These are phyloP conservation scores for Saksenaea oblongispora DNA, from an alignment of 371 early-diverging fungal genomes.

Conservation along the genomic window DNA sequence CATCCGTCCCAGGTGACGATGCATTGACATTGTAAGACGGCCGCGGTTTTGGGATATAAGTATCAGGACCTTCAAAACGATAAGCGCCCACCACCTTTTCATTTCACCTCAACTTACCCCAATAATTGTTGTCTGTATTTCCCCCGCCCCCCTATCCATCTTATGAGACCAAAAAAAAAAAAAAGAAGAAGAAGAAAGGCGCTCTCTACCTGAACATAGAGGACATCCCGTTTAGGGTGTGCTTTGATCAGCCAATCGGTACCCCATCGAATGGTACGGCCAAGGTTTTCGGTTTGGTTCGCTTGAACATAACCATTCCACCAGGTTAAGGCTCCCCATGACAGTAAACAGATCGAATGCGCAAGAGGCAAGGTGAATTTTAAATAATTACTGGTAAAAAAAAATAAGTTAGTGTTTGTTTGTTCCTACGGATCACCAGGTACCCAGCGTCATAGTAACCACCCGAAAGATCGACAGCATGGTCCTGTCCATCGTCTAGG, in stretches of 20 bases:
- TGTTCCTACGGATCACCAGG: background rate
- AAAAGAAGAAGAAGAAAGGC: no score
- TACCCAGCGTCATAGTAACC: slow-evolving; percentile 48
- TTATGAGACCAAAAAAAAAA: no score
- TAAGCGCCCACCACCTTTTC: background rate
- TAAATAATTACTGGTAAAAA: slow-evolving; percentile 42
- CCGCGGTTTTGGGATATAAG: slow-evolving; percentile 42
- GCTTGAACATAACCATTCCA: slow-evolving; percentile 53
- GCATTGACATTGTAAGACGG: slow-evolving; percentile 38
- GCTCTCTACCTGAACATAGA: slow-evolving; percentile 38
- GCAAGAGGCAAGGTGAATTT: slow-evolving; percentile 60
- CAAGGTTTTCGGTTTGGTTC: slow-evolving; percentile 40
- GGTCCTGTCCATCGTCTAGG: slow-evolving; percentile 47
- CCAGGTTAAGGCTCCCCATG: slow-evolving; percentile 60
- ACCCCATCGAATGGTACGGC: slow-evolving; percentile 59
- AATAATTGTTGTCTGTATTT: slow-evolving; percentile 32
- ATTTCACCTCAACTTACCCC: slow-evolving; percentile 15
- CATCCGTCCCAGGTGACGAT: slow-evolving; percentile 50
- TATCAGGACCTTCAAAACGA: slow-evolving; percentile 19
- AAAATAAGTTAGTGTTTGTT: background rate
- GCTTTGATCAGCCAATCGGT: slow-evolving; percentile 67
- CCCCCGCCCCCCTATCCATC: slow-evolving; percentile 32
- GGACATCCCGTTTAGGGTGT: slow-evolving; percentile 48
- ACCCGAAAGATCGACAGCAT: slow-evolving; percentile 45
- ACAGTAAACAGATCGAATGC: slow-evolving; percentile 40